Base-by-base conservation (phyloP, 805 yeast genomes). In the Jamesozyma lodderae region DNA sequence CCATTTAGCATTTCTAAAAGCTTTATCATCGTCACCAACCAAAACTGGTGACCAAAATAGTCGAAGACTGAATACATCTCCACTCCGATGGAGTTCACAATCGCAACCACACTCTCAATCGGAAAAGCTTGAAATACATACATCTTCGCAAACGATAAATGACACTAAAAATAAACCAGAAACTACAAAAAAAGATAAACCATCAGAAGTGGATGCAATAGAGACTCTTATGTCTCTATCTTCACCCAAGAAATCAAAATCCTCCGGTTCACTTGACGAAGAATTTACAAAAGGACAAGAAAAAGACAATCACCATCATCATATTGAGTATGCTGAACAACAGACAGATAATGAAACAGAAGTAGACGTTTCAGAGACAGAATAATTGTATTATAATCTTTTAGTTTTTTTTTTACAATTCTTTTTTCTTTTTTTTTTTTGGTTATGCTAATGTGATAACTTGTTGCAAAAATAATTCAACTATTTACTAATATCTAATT, bases 141-240 rank as follows among this genome's bases (percentile, higher is more conserved):
- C 29, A 21, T 21, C 31, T 8, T n/a, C 34, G 6, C 29, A 24
- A 28, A 11, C 13, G 4, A 11, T 4, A 26, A 25, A 9, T 22
- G 30, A 8, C 11, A 7, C 19, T 11, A 33, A 28, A 14, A 13
- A 11, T 16, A 16, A n/a, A n/a, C 24, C 34, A 22, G 39, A 42
- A 18, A 32, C 3, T 13, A 24, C 31, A 8, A 31, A 19, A 20
- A 43, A 43, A 13, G 51, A 41, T 16, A 44, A 40, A 16, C 57
- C 57, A 5, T 56, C 62, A 4, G 67, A 65, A 41, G 67, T 59
- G 3, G 68, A 63, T 37, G 70, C 68, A 1, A 57, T 66, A 3
- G 67, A 63, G 32, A 64, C 67, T 3, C 44, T 66, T 15, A 66
- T 66, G 68, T 63, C 69, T 1, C 46, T 66, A 17, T 55, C 69